Base-by-base conservation (phyloP, 257 asterid species). In the Scutellaria minor region DNA sequence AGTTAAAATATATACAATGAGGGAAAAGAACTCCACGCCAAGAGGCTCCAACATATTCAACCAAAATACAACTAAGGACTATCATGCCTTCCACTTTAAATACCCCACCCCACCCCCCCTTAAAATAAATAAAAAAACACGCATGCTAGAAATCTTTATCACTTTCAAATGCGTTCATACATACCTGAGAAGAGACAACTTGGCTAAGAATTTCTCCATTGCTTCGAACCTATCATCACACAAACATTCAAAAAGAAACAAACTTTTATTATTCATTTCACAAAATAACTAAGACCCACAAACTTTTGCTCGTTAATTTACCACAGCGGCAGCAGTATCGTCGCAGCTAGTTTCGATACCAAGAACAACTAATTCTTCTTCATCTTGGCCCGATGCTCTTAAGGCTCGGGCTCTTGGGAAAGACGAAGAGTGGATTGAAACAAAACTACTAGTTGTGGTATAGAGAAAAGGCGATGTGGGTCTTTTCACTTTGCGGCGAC, bases 271-370 rank as follows among this genome's bases (percentile, higher is more conserved):
- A 51, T 64, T 61, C 50, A 45, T 68, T 75, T 73, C 53, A 70
- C 35, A 60, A 70, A 58, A 48, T 65, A 24, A 55, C 44, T 64
- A 41, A 65, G 71, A 78, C 75, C 79, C 74, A 71, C 50, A 77
- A 76, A 20, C 24, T 44, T 41, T 52, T 68, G 60, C 39, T 46
- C 35, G 18, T 56, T 53, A 64, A 67, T 24, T 57, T 83, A 94
- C 99, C 66, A 94, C 87, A 20, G 98, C 98, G 50, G 98, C 99
- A 9, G 98, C 99, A 14, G 99, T 94, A 77, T 94, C 97, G 74
- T 94, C 99, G 7, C 97, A 94, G 77, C 99, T 91, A 47, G 99
- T 94, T 77, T 94, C 99, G 47, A 94, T 94, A 2, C 99, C 99
- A 78, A 91, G 83, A 78, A 94, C 80, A 70, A 87, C 73, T 66